Conservation (phyloP, 805 yeast genomes). For the Clavispora asparagi region DNA sequence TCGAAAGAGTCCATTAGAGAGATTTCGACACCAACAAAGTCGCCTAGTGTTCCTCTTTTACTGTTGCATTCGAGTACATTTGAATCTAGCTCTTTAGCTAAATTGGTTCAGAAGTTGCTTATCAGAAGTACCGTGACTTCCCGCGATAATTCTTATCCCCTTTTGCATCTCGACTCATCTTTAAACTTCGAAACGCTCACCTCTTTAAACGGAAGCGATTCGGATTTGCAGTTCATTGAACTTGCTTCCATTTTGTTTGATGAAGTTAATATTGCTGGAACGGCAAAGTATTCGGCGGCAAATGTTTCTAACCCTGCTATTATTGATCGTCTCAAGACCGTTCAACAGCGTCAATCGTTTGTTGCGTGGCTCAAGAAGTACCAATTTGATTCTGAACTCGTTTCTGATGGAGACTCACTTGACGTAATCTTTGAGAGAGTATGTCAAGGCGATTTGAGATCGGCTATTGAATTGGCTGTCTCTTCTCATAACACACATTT, state of each 20-base stretch:
- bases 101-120: slow-evolving; percentile 16
- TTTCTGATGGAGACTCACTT: slow-evolving; percentile 31
- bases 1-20: slow-evolving; percentile 13
- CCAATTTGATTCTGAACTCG: slow-evolving; percentile 29
- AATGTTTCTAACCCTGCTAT: slow-evolving; percentile 10
- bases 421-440: slow-evolving; percentile 48
- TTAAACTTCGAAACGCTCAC: slow-evolving; percentile 19
- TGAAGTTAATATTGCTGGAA: slow-evolving; percentile 2
- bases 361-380: slow-evolving; percentile 53
- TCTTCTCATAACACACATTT: slow-evolving; percentile 63
- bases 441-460: slow-evolving; percentile 50
- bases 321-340: slow-evolving; percentile 12
- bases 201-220: slow-evolving; percentile 4
- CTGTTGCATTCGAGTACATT: not conserved
- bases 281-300: slow-evolving; percentile 5
- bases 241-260: slow-evolving; percentile 59
- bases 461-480: slow-evolving; percentile 60
- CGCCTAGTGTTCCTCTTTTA: slow-evolving; percentile 3
- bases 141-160: slow-evolving; percentile 26
- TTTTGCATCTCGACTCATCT: slow-evolving; percentile 5
- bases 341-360: slow-evolving; percentile 41
- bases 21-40: slow-evolving; percentile 19
- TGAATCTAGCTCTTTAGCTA: slow-evolving; percentile 14
- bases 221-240: slow-evolving; percentile 41
- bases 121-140: slow-evolving; percentile 16